Base-by-base conservation (phyloP, 192 early-diverging fungal genomes). In the Linnemannia elongata region DNA sequence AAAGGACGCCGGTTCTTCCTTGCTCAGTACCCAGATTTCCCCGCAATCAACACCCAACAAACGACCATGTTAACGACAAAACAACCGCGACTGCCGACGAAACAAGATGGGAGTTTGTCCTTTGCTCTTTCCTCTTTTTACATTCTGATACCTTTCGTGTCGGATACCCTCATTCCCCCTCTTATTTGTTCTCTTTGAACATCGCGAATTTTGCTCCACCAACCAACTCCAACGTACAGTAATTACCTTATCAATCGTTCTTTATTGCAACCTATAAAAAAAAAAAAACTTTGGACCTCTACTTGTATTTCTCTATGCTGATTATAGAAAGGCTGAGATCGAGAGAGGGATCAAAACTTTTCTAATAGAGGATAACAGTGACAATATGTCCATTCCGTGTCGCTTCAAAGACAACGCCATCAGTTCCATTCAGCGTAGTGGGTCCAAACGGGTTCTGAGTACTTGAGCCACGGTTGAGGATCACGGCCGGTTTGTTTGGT, bases 381-480 rank as follows among this genome's bases (percentile, higher is more conserved):
- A 90, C 84, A 10, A 94, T 82, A 90, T 91, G 88, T 10, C 89
- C 92, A 77, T 94, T 94, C 69, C 90, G 91, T 90, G 93, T 94
- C 22, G 93, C 89, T 74, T 95, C 93, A 80, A 94, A 91, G 17
- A 93, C 89, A 17, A 91, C 82, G 15, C 93, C 93, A 41, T 91
- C 88, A 66, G 91, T 90, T 20, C 95, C 95, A 57, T 89, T 92
- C 78, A 95, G 89, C n/a, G 91, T 92, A 13, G 94, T 95, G 0
- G 91, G 88, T 12, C 94, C 95, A 87, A 96, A 95, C 2, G 95
- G 95, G 78, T 95, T 94, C 55, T 94, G 92, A 44, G 90, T 91
- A 66, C 89, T 92, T 18, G 93, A 93, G 27, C 92, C 93, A 8
- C 94, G 90, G 44, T 88, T 93, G 41, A 94, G 89, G 45, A 95